Percentiles rank a stretch among this genome's conserved stretches.
Conservation (phyloP, 768 basidiomycete genomes). For the Naganishia antarctica region DNA sequence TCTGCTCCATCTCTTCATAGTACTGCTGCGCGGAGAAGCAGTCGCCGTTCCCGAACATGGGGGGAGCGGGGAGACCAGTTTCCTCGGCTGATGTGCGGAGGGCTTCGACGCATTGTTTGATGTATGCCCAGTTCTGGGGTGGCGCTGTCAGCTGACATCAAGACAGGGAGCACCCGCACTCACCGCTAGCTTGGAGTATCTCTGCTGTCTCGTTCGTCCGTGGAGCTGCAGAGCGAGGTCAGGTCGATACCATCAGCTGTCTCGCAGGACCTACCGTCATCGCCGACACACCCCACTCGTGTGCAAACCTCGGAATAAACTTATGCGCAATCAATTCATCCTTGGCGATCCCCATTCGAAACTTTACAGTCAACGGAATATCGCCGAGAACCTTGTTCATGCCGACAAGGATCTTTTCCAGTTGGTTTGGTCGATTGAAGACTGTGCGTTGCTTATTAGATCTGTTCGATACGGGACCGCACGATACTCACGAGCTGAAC, state of each 20-base stretch:
- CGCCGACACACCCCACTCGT: conserved; percentile 58
- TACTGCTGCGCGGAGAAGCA: conserved; percentile 83
- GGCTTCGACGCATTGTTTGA: conserved; percentile 75
- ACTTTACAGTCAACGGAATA: conserved; percentile 63
- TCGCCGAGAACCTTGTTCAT: conserved; percentile 89
- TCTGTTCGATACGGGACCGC: too few relatives aligned
- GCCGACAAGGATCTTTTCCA: conserved; percentile 80
- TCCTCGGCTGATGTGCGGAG: conserved; percentile 56
- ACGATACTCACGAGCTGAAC: conserved; percentile 66
- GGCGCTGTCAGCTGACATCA: neutral
- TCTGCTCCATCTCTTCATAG: conserved; percentile 67
- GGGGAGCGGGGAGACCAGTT: conserved; percentile 62
- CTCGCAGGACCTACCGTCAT: conserved; percentile 56
- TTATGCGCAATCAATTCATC: conserved; percentile 81
- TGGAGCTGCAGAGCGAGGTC: conserved; percentile 67
- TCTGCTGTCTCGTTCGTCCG: conserved; percentile 87
- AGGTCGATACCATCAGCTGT: too few relatives aligned
- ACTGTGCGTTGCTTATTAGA: conserved; percentile 60
- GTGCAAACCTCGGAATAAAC: conserved; percentile 70
- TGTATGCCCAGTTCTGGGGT: conserved; percentile 72
- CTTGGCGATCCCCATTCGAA: conserved; percentile 80
- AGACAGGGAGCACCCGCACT: neutral
- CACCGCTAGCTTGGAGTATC: conserved; percentile 75
- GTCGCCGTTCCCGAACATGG: conserved; percentile 95
- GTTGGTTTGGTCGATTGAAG: conserved; percentile 71